Percentiles rank a stretch among this genome's conserved stretches.
These are phyloP conservation scores for Heteromeles arbutifolia DNA, from an alignment of 306 rosid species.

Conservation along the genomic window DNA sequence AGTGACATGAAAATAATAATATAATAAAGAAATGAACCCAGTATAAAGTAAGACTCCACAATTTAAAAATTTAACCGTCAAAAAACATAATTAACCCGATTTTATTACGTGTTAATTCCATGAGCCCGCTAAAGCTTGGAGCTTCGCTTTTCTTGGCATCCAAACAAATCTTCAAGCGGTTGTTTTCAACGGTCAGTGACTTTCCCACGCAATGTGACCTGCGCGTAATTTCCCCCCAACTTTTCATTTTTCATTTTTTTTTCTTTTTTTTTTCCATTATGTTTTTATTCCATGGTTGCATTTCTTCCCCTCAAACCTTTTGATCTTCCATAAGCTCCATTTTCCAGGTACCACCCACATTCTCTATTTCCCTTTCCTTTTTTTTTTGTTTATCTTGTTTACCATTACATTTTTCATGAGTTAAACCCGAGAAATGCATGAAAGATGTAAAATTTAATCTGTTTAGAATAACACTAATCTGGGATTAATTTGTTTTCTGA, in stretches of 20 bases:
- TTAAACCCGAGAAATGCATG: neutral
- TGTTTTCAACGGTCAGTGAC: slow-evolving; percentile 44
- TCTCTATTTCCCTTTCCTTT: neutral
- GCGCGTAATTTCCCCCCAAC: slow-evolving; percentile 27
- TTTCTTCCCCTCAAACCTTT: slow-evolving; percentile 14
- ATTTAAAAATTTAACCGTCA: too few species aligned
- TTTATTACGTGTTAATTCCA: slow-evolving; percentile 1
- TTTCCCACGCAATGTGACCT: slow-evolving; percentile 9
- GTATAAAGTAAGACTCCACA: too few species aligned
- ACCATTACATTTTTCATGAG: neutral
- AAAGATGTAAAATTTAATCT: neutral
- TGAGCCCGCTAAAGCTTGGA: neutral
- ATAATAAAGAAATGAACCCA: too few species aligned
- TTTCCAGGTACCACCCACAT: slow-evolving; percentile 31
- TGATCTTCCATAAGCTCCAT: slow-evolving; percentile 28
- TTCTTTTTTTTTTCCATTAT: neutral
- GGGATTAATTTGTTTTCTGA: neutral
- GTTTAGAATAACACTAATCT: neutral
- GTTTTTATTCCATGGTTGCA: slow-evolving; percentile 16
- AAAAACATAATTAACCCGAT: too few species aligned
- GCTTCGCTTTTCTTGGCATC: slow-evolving; percentile 13
- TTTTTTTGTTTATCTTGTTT: neutral
- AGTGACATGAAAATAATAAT: too few species aligned
- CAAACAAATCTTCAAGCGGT: slow-evolving; percentile 29
- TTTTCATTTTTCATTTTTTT: neutral